Evolutionary conservation across 208 protist species (phyloP).

Genomic region (Trypanosoma cruzi): DNA sequence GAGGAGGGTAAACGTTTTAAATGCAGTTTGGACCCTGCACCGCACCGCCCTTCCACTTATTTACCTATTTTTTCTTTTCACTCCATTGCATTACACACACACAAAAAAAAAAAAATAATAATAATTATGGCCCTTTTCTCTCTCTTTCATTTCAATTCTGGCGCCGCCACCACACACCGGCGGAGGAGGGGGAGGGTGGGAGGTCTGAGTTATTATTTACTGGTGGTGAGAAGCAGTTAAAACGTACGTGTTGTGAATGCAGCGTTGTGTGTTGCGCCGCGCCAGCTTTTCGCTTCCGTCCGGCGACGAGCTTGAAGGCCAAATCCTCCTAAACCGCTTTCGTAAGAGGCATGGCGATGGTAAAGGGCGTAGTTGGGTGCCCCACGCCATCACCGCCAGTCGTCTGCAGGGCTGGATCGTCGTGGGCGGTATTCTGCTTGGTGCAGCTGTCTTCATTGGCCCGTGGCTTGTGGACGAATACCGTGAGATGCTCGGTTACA

Average conservation of each 20-base stretch:
- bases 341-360: constrained; percentile 27
- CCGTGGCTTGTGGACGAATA: constrained; percentile 80
- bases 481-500: constrained; percentile 67
- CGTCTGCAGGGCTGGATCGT: constrained; percentile 70
- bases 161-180: not conserved
- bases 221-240: not conserved
- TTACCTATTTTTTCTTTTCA: too few relatives aligned
- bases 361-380: constrained; percentile 13
- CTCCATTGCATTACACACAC: too few relatives aligned
- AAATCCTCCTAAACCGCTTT: constrained; percentile 59
- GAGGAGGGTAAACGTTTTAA: too few relatives aligned
- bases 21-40: too few relatives aligned
- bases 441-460: constrained; percentile 66
- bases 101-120: constrained; percentile 1
- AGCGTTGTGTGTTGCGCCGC: constrained; percentile 6
- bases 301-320: constrained; percentile 48
- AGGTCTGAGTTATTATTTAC: not conserved
- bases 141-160: not conserved
- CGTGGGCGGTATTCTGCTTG: constrained; percentile 67
- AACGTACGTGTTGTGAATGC: constrained; percentile 15
- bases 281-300: constrained; percentile 29
- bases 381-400: constrained; percentile 55
- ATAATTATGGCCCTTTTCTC: not conserved
- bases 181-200: not conserved
- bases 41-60: too few relatives aligned